phyloP scores from a whole-genome alignment of 2,329 filamentous ascomycete genomes.

The Colletotrichum tanaceti region DNA sequence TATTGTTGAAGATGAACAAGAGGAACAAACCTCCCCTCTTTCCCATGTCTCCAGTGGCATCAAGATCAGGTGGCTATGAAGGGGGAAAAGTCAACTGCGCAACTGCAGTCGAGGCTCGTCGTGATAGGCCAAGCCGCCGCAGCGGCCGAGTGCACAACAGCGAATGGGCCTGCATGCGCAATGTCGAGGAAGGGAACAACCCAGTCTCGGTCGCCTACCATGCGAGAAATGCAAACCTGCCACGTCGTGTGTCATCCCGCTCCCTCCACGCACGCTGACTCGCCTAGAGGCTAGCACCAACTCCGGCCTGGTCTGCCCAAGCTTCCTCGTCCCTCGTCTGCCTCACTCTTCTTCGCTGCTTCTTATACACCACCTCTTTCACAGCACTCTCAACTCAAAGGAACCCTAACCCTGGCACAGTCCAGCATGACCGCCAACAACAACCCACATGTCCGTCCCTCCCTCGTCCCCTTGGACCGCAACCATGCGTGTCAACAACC shows the following conservation, averaged over 20 bases:
- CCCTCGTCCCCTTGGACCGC: neutral
- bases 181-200: slow-evolving; percentile 27
- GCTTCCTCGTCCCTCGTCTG: slow-evolving; percentile 22
- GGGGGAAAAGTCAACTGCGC: slow-evolving; percentile 19
- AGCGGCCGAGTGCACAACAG: slow-evolving; percentile 22
- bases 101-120: slow-evolving; percentile 14
- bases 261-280: slow-evolving; percentile 40
- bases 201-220: slow-evolving; percentile 21
- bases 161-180: slow-evolving; percentile 32
- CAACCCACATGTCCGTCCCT: neutral
- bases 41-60: slow-evolving; percentile 10
- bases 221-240: slow-evolving; percentile 38
- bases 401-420: slow-evolving; percentile 28
- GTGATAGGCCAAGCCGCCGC: slow-evolving; percentile 31
- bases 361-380: neutral
- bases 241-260: slow-evolving; percentile 39
- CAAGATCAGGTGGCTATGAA: slow-evolving; percentile 21
- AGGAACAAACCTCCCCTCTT: neutral
- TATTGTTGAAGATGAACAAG: neutral
- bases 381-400: neutral
- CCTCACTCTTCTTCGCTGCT: neutral
- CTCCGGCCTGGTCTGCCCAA: slow-evolving; percentile 13
- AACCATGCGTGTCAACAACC: slow-evolving; percentile 34
- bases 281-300: slow-evolving; percentile 26
- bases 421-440: slow-evolving; percentile 24